Evolutionary conservation across 352 stramenopile species (phyloP).

Genomic region (Pythium scleroteichum): DNA sequence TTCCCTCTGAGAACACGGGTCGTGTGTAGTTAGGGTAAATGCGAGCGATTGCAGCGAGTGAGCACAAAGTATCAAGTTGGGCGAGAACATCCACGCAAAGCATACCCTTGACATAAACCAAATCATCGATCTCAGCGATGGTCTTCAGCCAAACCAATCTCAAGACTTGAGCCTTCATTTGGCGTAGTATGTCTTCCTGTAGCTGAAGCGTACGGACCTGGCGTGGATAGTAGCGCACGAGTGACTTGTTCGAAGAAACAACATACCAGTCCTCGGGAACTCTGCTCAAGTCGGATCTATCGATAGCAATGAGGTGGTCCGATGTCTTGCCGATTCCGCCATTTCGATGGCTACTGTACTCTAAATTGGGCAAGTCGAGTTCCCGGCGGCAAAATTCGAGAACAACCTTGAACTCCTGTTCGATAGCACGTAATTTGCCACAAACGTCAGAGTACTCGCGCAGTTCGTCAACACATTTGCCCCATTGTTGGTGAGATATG

Average conservation of each 20-base stretch:
- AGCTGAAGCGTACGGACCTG: slow-evolving; percentile 41
- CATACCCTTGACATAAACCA: slow-evolving; percentile 45
- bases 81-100: slow-evolving; percentile 46
- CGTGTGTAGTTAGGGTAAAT: slow-evolving; percentile 47
- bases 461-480: not conserved
- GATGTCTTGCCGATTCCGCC: slow-evolving; percentile 4
- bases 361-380: slow-evolving; percentile 4
- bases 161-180: slow-evolving; percentile 39
- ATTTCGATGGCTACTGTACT: slow-evolving; percentile 10
- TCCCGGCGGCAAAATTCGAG: slow-evolving; percentile 1
- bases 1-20: slow-evolving; percentile 27
- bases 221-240: slow-evolving; percentile 44
- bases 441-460: slow-evolving; percentile 3
- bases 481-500: slow-evolving; percentile 3
- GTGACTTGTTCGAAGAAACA: slow-evolving; percentile 46
- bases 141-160: slow-evolving; percentile 43
- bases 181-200: slow-evolving; percentile 31
- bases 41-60: slow-evolving; percentile 49
- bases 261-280: slow-evolving; percentile 45
- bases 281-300: not conserved
- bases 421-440: not conserved
- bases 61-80: slow-evolving; percentile 62
- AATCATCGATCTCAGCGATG: slow-evolving; percentile 33
- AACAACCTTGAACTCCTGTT: slow-evolving; percentile 1
- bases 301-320: slow-evolving; percentile 13